Conservation (phyloP, 768 basidiomycete species). For the Pisolithus tinctorius region DNA sequence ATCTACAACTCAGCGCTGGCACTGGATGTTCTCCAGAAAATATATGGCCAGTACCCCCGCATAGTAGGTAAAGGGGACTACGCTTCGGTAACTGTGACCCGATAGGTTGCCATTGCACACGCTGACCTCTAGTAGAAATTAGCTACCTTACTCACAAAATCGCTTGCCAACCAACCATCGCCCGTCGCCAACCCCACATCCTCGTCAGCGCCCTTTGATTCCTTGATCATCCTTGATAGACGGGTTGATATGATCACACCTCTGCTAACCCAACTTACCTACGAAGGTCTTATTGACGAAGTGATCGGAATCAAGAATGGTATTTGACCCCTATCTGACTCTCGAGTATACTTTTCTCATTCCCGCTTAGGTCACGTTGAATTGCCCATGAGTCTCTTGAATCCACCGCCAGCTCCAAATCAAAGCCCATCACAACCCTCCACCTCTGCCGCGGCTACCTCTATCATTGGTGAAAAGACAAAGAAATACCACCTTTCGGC, state of each 20-base stretch:
- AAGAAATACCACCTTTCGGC: slow-evolving; percentile 86
- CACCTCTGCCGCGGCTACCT: slow-evolving; percentile 37
- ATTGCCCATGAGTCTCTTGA: slow-evolving; percentile 64
- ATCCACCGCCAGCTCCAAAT: slow-evolving; percentile 44
- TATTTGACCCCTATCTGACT: slow-evolving; percentile 30
- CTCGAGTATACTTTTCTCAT: not conserved
- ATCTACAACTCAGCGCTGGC: slow-evolving; percentile 88
- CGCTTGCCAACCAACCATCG: slow-evolving; percentile 38
- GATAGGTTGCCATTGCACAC: not conserved
- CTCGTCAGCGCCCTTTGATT: slow-evolving; percentile 65
- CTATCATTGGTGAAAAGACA: slow-evolving; percentile 70
- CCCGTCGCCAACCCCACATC: slow-evolving; percentile 36
- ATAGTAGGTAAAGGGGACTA: slow-evolving; percentile 91
- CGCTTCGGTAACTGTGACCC: slow-evolving; percentile 48
- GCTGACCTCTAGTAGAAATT: slow-evolving; percentile 51
- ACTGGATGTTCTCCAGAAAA: slow-evolving; percentile 70
- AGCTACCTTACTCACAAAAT: slow-evolving; percentile 60
- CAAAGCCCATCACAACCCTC: slow-evolving; percentile 36
- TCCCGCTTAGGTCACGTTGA: slow-evolving; percentile 61
- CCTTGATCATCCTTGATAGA: slow-evolving; percentile 83
- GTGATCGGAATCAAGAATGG: slow-evolving; percentile 85
- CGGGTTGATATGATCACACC: slow-evolving; percentile 94
- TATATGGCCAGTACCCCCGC: slow-evolving; percentile 86
- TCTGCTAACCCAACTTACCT: slow-evolving; percentile 90
- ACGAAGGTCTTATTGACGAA: slow-evolving; percentile 94